Conservation (phyloP, 495 filamentous ascomycete species). For the Parachaetomium inaequale region DNA sequence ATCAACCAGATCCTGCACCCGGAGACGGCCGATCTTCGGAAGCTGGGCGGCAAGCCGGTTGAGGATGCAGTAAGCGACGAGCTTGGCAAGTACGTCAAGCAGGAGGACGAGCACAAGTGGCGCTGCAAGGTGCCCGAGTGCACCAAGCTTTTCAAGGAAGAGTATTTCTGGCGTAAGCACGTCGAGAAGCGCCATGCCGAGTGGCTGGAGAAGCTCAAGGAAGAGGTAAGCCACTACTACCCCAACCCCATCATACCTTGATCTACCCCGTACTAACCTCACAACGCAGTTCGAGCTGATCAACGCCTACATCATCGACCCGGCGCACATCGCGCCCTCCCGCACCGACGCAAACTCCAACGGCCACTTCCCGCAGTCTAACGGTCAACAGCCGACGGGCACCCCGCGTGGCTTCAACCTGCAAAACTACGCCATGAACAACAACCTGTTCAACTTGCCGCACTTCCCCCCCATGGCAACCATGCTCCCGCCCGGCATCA, state of each 20-base stretch:
- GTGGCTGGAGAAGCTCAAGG: slow-evolving; percentile 75
- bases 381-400: slow-evolving; percentile 69
- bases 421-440: slow-evolving; percentile 54
- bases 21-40: slow-evolving; percentile 75
- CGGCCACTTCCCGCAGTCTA: slow-evolving; percentile 81
- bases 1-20: slow-evolving; percentile 87
- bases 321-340: slow-evolving; percentile 85
- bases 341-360: slow-evolving; percentile 96
- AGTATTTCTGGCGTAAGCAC: slow-evolving; percentile 96
- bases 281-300: slow-evolving; percentile 69
- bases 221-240: slow-evolving; percentile 62
- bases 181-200: slow-evolving; percentile 92
- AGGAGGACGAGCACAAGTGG: slow-evolving; percentile 94
- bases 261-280: slow-evolving; percentile 4
- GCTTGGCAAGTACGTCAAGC: slow-evolving; percentile 81
- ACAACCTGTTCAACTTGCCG: slow-evolving; percentile 55
- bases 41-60: slow-evolving; percentile 82
- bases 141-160: slow-evolving; percentile 94
- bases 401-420: slow-evolving; percentile 91
- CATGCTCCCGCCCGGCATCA: slow-evolving; percentile 54
- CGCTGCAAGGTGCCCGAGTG: slow-evolving; percentile 95
- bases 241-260: not conserved
- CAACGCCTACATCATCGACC: slow-evolving; percentile 90
- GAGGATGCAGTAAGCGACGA: slow-evolving; percentile 87
- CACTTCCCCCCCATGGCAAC: slow-evolving; percentile 42